phyloP scores from a whole-genome alignment of 306 rosid species.

The Notholithocarpus densiflorus region DNA sequence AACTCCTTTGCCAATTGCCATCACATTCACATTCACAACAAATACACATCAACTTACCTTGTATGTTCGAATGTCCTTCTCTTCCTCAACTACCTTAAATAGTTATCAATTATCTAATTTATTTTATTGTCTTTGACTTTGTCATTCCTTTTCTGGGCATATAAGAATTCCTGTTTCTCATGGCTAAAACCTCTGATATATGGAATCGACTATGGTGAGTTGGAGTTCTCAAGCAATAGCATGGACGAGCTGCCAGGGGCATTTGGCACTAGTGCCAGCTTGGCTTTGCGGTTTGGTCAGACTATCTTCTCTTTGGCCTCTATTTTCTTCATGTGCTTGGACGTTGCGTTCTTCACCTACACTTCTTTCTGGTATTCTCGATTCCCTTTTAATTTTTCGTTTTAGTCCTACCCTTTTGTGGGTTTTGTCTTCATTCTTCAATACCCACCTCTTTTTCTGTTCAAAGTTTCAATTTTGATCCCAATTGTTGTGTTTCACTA shows the following conservation, averaged over 20 bases:
- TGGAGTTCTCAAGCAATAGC: slow-evolving; percentile 17
- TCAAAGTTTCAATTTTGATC: slow-evolving; percentile 1
- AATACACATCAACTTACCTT: background rate
- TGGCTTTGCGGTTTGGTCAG: slow-evolving; percentile 92
- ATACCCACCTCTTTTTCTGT: slow-evolving; percentile 12
- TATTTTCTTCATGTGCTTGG: slow-evolving; percentile 84
- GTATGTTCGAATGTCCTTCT: background rate
- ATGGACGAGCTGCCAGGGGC: slow-evolving; percentile 92
- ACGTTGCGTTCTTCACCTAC: slow-evolving; percentile 70
- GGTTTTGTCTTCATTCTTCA: slow-evolving; percentile 1
- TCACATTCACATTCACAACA: no score
- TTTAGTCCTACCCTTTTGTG: slow-evolving; percentile 8
- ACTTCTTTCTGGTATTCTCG: slow-evolving; percentile 72
- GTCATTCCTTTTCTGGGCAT: background rate
- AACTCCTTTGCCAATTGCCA: background rate
- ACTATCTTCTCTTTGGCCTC: slow-evolving; percentile 78
- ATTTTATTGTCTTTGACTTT: background rate
- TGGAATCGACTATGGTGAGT: slow-evolving; percentile 30
- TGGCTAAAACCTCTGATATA: slow-evolving; percentile 15
- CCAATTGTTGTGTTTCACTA: background rate
- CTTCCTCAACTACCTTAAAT: background rate
- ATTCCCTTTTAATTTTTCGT: background rate
- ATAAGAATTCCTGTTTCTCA: background rate
- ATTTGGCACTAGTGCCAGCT: slow-evolving; percentile 91
- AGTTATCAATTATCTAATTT: background rate